Conservation (phyloP, 2,329 filamentous ascomycete species). For the Aspergillus felis region DNA sequence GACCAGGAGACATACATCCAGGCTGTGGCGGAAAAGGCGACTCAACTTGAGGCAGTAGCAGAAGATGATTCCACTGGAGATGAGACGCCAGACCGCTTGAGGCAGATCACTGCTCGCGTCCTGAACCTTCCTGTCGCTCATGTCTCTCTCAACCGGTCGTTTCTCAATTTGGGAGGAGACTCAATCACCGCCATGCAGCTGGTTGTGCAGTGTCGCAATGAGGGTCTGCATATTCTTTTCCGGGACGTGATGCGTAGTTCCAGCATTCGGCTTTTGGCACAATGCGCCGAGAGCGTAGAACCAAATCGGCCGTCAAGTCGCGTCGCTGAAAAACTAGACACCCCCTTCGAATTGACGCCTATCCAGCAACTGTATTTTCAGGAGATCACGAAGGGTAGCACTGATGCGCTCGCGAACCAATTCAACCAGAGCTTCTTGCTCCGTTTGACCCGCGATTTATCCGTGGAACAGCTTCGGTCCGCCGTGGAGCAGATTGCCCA, state of each 20-base stretch:
- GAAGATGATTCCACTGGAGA: background rate
- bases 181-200: constrained; percentile 44
- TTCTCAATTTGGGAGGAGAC: background rate
- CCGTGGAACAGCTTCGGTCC: constrained; percentile 3
- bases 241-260: constrained; percentile 39
- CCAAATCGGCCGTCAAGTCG: background rate
- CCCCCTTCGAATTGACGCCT: constrained; percentile 19
- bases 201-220: constrained; percentile 33
- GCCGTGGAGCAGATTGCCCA: constrained; percentile 13
- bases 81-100: background rate
- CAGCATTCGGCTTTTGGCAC: constrained; percentile 21
- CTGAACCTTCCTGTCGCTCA: background rate
- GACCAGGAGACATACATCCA: background rate
- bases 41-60: background rate
- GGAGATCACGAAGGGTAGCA: background rate
- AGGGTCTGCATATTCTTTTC: constrained; percentile 29
- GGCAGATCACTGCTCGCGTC: background rate
- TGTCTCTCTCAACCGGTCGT: background rate
- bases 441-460: constrained; percentile 3
- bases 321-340: constrained; percentile 9
- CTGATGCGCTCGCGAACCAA: background rate
- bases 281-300: background rate
- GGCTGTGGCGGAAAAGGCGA: background rate
- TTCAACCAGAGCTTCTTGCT: constrained; percentile 25
- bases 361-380: constrained; percentile 22